These are phyloP conservation scores for Cyberlindnera sargentensis DNA, from an alignment of 805 yeast genomes.

Conservation along the genomic window DNA sequence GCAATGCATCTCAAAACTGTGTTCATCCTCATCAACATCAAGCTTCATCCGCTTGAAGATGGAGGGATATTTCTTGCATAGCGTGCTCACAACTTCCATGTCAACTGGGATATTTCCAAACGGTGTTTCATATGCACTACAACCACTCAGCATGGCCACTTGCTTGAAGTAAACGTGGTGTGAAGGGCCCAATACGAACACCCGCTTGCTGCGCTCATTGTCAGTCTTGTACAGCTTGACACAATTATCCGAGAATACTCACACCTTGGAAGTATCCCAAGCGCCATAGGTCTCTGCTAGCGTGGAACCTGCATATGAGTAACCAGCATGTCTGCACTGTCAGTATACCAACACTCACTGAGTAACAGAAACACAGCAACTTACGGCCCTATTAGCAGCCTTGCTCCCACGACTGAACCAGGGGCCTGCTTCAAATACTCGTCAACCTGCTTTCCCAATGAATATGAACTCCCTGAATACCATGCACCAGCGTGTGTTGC, in stretches of 20 bases:
- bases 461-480: constrained; percentile 49
- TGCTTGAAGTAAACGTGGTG: constrained; percentile 80
- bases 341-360: not conserved
- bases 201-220: constrained; percentile 35
- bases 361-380: constrained; percentile 8
- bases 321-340: constrained; percentile 76
- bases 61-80: constrained; percentile 29
- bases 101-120: constrained; percentile 73
- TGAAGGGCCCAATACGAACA: constrained; percentile 87
- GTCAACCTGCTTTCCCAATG: constrained; percentile 45
- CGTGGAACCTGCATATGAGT: constrained; percentile 69
- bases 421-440: constrained; percentile 36
- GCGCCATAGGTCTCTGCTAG: constrained; percentile 71
- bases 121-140: constrained; percentile 66
- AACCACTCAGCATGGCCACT: constrained; percentile 46
- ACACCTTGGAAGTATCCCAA: constrained; percentile 51
- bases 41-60: constrained; percentile 55
- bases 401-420: constrained; percentile 30
- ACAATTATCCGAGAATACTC: constrained; percentile 4
- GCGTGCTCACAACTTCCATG: constrained; percentile 29
- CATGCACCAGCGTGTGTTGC: constrained; percentile 84
- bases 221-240: not conserved
- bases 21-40: constrained; percentile 74
- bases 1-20: constrained; percentile 90
- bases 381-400: constrained; percentile 51